A percentile compares a stretch with the other conserved stretches of the same genome.
Conservation (phyloP, 306 rosid genomes). For the Prunus mongolica region DNA sequence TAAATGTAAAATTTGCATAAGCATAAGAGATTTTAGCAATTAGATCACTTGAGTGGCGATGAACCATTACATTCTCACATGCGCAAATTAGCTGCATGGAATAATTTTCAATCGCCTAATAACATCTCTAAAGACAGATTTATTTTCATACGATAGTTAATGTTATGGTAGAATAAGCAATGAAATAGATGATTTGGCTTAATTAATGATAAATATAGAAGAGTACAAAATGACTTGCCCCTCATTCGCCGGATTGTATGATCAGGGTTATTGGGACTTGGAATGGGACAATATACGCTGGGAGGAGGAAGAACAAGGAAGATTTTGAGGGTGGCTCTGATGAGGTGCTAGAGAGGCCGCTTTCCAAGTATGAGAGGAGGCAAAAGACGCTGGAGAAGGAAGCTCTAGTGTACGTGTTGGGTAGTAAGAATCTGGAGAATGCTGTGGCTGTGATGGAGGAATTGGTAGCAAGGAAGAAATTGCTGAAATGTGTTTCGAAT, state of each 20-base stretch:
- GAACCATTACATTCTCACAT: no score
- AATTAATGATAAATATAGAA: no score
- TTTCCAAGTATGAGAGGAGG: background rate
- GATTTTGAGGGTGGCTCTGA: conserved; percentile 25
- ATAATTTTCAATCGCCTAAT: no score
- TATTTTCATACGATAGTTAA: no score
- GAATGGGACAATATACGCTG: conserved; percentile 72
- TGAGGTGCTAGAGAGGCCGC: conserved; percentile 1
- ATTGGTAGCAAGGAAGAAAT: conserved; percentile 71
- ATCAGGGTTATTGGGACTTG: conserved; percentile 75
- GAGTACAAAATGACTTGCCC: conserved; percentile 19
- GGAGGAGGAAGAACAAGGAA: conserved; percentile 59
- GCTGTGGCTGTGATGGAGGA: conserved; percentile 90
- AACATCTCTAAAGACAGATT: no score
- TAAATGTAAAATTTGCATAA: no score
- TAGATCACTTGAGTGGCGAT: no score
- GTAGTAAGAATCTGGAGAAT: conserved; percentile 57
- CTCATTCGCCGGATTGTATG: conserved; percentile 64
- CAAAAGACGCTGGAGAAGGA: conserved; percentile 35
- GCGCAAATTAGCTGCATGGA: no score
- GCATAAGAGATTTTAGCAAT: no score
- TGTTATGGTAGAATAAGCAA: no score
- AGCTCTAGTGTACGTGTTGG: conserved; percentile 66
- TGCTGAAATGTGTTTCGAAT: conserved; percentile 56
- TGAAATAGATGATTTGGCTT: no score